phyloP scores from a whole-genome alignment of 129 eudicot genomes.

The Kitagawia praeruptora region DNA sequence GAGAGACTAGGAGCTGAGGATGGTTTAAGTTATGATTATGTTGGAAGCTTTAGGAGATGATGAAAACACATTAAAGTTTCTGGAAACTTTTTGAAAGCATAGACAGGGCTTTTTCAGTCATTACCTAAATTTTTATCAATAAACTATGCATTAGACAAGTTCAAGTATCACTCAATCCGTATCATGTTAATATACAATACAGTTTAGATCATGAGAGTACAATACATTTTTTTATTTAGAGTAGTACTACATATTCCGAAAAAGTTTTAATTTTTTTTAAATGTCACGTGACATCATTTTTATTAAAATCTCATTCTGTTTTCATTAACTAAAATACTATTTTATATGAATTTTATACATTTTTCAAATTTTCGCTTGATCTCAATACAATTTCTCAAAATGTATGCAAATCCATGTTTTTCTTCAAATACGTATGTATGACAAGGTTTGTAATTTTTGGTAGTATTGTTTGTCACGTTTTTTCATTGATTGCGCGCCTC shows the following conservation, averaged over 20 bases:
- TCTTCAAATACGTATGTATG: neutral
- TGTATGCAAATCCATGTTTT: neutral
- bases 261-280: too few relatives aligned
- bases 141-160: neutral
- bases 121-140: neutral
- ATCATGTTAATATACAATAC: neutral
- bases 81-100: constrained; percentile 5
- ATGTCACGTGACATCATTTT: too few relatives aligned
- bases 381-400: too few relatives aligned
- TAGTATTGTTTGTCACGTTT: neutral
- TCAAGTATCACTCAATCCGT: neutral
- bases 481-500: neutral
- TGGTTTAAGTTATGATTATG: neutral
- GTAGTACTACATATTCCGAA: too few relatives aligned
- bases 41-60: neutral
- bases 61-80: neutral
- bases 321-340: too few relatives aligned
- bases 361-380: too few relatives aligned
- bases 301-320: too few relatives aligned
- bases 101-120: constrained; percentile 1
- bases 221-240: too few relatives aligned
- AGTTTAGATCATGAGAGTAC: too few relatives aligned
- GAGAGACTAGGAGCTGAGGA: neutral
- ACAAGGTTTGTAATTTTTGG: too few relatives aligned
- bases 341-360: too few relatives aligned